Percentiles rank a stretch among this genome's conserved stretches.
Conservation (phyloP, 345 rosid species). For the Salix koriyanagi region DNA sequence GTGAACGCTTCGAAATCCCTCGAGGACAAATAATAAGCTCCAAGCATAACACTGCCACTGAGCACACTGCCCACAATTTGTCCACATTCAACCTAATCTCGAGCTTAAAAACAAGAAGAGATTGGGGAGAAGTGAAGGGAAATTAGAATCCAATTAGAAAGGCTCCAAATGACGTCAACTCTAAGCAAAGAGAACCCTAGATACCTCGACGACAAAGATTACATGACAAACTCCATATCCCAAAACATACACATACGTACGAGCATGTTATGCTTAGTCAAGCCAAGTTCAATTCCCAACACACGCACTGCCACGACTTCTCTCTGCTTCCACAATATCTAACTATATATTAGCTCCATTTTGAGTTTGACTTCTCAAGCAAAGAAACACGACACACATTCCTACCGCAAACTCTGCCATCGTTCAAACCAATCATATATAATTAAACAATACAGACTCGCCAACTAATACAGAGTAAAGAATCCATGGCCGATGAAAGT, state of each 20-base stretch:
- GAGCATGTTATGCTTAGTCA: background rate
- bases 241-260: background rate
- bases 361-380: slow-evolving; percentile 9
- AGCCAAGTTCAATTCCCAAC: slow-evolving; percentile 23
- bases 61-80: slow-evolving; percentile 7
- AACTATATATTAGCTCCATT: slow-evolving; percentile 3
- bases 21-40: slow-evolving; percentile 29
- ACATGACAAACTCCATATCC: slow-evolving; percentile 27
- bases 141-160: slow-evolving; percentile 14
- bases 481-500: slow-evolving; percentile 12
- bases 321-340: background rate
- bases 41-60: slow-evolving; percentile 10
- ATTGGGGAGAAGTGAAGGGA: slow-evolving; percentile 7
- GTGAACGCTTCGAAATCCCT: slow-evolving; percentile 7
- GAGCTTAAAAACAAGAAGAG: slow-evolving; percentile 16
- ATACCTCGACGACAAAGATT: slow-evolving; percentile 30
- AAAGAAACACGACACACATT: slow-evolving; percentile 39
- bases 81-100: slow-evolving; percentile 11
- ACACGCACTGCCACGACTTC: background rate
- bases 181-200: slow-evolving; percentile 15
- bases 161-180: slow-evolving; percentile 1
- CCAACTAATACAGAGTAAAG: slow-evolving; percentile 16
- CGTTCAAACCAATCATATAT: slow-evolving; percentile 27
- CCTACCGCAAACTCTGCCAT: slow-evolving; percentile 28
- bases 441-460: background rate